Evolutionary conservation across 1,139 yeast genomes (phyloP).

Genomic region (Taiozyma sp.): DNA sequence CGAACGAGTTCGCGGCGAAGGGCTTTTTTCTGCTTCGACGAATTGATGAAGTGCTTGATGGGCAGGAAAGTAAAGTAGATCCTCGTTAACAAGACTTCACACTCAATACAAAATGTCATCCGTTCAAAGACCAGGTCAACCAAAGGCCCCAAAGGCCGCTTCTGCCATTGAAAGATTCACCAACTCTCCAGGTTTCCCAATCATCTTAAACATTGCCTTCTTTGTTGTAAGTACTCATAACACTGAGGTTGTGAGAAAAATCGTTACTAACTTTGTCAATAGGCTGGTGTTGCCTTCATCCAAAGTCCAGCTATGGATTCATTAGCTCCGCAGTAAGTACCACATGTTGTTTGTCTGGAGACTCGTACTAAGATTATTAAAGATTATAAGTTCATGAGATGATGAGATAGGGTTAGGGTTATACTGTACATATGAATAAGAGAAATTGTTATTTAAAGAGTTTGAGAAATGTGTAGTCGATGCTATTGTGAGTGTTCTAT

Average conservation of each 20-base stretch:
- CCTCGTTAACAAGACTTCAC: not conserved
- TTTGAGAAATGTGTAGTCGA: not conserved
- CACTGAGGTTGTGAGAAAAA: no score
- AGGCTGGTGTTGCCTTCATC: conserved; percentile 66
- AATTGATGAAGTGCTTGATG: not conserved
- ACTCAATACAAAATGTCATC: conserved; percentile 9
- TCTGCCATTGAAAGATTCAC: conserved; percentile 47
- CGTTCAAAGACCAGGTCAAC: conserved; percentile 13
- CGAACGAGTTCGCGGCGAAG: not conserved
- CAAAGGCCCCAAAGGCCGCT: conserved; percentile 20
- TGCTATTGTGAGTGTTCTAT: not conserved
- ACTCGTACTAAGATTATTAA: not conserved
- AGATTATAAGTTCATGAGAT: not conserved
- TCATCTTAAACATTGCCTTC: conserved; percentile 54
- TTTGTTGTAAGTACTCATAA: conserved; percentile 39
- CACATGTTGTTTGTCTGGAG: not conserved
- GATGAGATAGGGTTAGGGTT: not conserved
- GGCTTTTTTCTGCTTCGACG: not conserved
- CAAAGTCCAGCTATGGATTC: conserved; percentile 78
- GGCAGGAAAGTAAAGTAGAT: no score
- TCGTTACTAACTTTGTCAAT: conserved; percentile 13
- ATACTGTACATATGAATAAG: not conserved
- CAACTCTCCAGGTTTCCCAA: conserved; percentile 58
- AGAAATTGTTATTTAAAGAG: not conserved
- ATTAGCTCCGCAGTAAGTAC: conserved; percentile 59